Percentiles rank a stretch among this genome's conserved stretches.
Evolutionary conservation across 768 basidiomycete genomes (phyloP).

Genomic region (Panaeolus papilionaceus): DNA sequence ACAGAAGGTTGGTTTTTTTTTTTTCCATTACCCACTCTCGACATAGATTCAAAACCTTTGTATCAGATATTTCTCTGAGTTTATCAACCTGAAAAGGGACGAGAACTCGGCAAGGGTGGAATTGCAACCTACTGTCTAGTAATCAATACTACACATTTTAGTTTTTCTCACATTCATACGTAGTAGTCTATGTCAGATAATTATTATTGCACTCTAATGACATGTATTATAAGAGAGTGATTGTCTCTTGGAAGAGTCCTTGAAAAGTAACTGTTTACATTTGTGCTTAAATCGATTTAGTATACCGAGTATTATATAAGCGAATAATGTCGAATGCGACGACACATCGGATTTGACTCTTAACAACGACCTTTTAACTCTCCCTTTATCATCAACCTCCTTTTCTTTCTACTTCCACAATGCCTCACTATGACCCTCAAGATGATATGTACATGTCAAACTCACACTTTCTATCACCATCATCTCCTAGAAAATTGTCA

Average conservation of each 20-base stretch:
- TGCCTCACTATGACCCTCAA: slow-evolving; percentile 40
- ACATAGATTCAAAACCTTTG: background rate
- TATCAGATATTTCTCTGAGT: slow-evolving; percentile 18
- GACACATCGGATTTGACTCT: slow-evolving; percentile 16
- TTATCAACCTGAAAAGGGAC: background rate
- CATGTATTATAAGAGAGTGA: background rate
- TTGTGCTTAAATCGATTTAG: background rate
- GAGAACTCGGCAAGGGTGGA: background rate
- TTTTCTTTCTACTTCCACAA: slow-evolving; percentile 25
- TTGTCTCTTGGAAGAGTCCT: background rate
- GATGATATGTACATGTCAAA: slow-evolving; percentile 37
- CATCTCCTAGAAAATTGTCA: slow-evolving; percentile 41
- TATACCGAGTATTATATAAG: slow-evolving; percentile 7
- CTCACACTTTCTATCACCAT: slow-evolving; percentile 40
- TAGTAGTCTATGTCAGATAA: background rate
- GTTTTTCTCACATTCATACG: background rate
- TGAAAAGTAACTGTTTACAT: no score
- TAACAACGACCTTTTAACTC: slow-evolving; percentile 7
- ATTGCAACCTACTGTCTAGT: background rate
- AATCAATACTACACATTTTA: no score
- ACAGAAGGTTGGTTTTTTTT: slow-evolving; percentile 14
- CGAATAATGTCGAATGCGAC: slow-evolving; percentile 21
- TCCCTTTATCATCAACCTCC: slow-evolving; percentile 17
- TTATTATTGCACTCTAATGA: background rate
- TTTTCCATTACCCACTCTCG: background rate